Evolutionary conservation across 148 eudicot genomes (phyloP).

Genomic region (Amaranthus cruentus): DNA sequence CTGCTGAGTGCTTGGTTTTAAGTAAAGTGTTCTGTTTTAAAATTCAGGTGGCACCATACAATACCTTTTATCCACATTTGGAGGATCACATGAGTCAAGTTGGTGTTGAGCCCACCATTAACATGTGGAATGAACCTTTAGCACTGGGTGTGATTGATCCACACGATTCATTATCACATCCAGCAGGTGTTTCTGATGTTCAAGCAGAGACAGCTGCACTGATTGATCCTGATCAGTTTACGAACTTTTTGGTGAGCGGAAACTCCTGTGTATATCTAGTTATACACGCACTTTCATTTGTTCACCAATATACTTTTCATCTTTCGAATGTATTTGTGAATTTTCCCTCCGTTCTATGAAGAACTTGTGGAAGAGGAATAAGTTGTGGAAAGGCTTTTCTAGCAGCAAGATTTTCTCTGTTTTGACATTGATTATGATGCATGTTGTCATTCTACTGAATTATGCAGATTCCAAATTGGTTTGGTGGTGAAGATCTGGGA

Average conservation of each 20-base stretch:
- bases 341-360: background rate
- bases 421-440: background rate
- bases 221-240: constrained; percentile 83
- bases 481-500: constrained; percentile 65
- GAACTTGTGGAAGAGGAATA: background rate
- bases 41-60: constrained; percentile 87
- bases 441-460: constrained; percentile 1
- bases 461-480: constrained; percentile 84
- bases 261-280: background rate
- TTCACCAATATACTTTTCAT: background rate
- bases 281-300: too few species aligned
- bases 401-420: background rate
- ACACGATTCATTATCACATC: constrained; percentile 93
- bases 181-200: constrained; percentile 88
- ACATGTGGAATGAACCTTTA: constrained; percentile 87
- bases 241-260: constrained; percentile 74
- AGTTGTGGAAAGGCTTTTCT: background rate
- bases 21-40: background rate
- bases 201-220: constrained; percentile 91
- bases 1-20: constrained; percentile 8
- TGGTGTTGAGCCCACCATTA: constrained; percentile 69
- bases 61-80: constrained; percentile 84
- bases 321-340: background rate
- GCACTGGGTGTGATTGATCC: constrained; percentile 89
- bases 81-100: constrained; percentile 90